phyloP scores from a whole-genome alignment of 2,329 filamentous ascomycete species.

The Penicillium sp. region DNA sequence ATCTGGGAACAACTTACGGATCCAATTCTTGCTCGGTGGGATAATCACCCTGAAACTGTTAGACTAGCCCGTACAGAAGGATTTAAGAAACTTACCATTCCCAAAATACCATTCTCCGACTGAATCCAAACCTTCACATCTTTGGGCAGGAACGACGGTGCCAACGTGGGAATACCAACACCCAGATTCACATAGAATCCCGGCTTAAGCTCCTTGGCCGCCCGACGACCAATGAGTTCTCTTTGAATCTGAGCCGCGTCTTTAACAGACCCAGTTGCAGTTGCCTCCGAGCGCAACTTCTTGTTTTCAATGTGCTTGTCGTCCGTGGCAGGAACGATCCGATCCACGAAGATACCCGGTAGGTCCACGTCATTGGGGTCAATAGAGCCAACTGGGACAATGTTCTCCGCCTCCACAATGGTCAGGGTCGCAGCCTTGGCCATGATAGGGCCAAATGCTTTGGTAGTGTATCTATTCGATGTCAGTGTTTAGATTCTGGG shows the following conservation, averaged over 20 bases:
- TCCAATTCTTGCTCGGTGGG: constrained; percentile 71
- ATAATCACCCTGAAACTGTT: constrained; percentile 60
- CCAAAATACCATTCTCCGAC: constrained; percentile 81
- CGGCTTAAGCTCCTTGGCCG: constrained; percentile 76
- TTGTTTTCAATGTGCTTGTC: constrained; percentile 71
- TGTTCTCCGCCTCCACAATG: constrained; percentile 83
- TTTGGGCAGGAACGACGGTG: constrained; percentile 70
- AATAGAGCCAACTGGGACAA: constrained; percentile 72
- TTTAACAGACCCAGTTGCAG: constrained; percentile 39
- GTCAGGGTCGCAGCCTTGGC: constrained; percentile 75
- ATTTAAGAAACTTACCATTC: constrained; percentile 53
- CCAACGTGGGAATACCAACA: constrained; percentile 71
- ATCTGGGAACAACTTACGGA: constrained; percentile 38
- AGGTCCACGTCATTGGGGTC: constrained; percentile 73
- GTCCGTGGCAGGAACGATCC: constrained; percentile 71
- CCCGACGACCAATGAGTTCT: constrained; percentile 69
- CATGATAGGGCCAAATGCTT: constrained; percentile 73
- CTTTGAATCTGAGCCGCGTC: constrained; percentile 40
- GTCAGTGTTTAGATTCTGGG: neutral
- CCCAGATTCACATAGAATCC: constrained; percentile 40
- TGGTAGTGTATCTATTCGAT: constrained; percentile 61
- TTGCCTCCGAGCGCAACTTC: constrained; percentile 53
- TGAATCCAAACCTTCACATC: constrained; percentile 77
- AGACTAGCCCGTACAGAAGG: constrained; percentile 14
- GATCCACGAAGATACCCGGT: constrained; percentile 78